phyloP scores from a whole-genome alignment of 768 basidiomycete genomes.

The Termitomyces sp. region DNA sequence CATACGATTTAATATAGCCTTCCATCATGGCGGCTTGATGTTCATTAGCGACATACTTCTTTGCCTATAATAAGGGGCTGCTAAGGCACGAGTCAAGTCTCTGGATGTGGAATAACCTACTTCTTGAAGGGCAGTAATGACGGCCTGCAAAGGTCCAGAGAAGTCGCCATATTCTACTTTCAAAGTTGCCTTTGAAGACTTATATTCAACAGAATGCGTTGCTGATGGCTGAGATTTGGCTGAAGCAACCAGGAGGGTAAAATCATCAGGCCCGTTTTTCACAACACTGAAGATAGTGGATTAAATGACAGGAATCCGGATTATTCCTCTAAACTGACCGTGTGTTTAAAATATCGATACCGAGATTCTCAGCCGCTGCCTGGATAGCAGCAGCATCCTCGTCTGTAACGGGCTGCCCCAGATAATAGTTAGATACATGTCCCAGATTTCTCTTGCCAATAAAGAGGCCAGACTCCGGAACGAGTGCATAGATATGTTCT shows the following conservation, averaged over 20 bases:
- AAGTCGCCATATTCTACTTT: slow-evolving; percentile 78
- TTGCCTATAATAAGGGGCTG: slow-evolving; percentile 48
- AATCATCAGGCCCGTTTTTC: slow-evolving; percentile 60
- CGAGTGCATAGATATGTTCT: slow-evolving; percentile 66
- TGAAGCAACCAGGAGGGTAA: slow-evolving; percentile 76
- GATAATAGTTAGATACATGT: slow-evolving; percentile 84
- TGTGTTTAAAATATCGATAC: slow-evolving; percentile 79
- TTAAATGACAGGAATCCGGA: background rate
- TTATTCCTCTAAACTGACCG: slow-evolving; percentile 40
- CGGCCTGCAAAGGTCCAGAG: slow-evolving; percentile 49
- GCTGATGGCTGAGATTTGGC: slow-evolving; percentile 37
- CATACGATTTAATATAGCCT: slow-evolving; percentile 75
- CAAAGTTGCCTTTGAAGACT: slow-evolving; percentile 44
- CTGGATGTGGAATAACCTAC: slow-evolving; percentile 26
- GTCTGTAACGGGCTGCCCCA: slow-evolving; percentile 68
- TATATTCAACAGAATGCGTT: slow-evolving; percentile 43
- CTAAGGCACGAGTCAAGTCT: background rate
- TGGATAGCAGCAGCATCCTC: slow-evolving; percentile 78
- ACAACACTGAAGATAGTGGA: slow-evolving; percentile 48
- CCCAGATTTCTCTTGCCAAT: slow-evolving; percentile 80
- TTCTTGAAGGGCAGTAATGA: slow-evolving; percentile 54
- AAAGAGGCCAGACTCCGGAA: slow-evolving; percentile 63
- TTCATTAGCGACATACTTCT: slow-evolving; percentile 69
- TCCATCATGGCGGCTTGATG: slow-evolving; percentile 73
- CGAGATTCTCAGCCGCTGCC: slow-evolving; percentile 67